Conservation (phyloP, 176 grass and related monocot genomes). For the Ensete ventricosum region DNA sequence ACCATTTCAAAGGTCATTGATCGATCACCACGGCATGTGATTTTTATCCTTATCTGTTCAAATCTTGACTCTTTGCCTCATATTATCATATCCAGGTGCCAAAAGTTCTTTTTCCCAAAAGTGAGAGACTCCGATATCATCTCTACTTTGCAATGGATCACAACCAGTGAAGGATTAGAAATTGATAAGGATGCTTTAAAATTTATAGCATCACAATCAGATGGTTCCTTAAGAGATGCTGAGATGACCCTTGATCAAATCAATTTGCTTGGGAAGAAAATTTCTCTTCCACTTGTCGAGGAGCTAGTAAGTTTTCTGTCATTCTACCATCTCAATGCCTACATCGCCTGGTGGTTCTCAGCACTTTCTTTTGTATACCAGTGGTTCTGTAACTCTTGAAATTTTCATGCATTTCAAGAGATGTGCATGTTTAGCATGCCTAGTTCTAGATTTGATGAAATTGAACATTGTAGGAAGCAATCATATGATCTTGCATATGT, state of each 20-base stretch:
- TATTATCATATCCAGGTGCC: conserved; percentile 81
- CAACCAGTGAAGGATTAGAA: conserved; percentile 76
- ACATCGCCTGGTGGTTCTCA: background rate
- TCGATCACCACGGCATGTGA: conserved; percentile 41
- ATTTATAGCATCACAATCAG: conserved; percentile 74
- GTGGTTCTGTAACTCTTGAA: background rate
- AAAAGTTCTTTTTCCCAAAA: conserved; percentile 93
- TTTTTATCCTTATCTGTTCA: conserved; percentile 71
- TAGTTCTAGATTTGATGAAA: background rate
- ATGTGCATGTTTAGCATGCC: background rate
- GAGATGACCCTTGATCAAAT: conserved; percentile 96
- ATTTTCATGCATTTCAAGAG: background rate
- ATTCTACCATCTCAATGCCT: background rate
- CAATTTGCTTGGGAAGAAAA: conserved; percentile 88
- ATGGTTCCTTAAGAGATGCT: conserved; percentile 92
- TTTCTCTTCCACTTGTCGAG: conserved; percentile 84
- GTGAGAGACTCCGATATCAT: conserved; percentile 78
- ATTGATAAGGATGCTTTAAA: conserved; percentile 85
- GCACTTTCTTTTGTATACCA: background rate
- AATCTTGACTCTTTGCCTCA: conserved; percentile 66
- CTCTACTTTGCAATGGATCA: conserved; percentile 76
- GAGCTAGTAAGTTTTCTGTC: conserved; percentile 74
- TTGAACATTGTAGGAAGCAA: background rate
- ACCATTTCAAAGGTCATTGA: conserved; percentile 74
- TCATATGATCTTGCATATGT: too few relatives aligned